These are phyloP conservation scores for Lathyrus oleraceus DNA, from an alignment of 306 rosid species.

Conservation along the genomic window DNA sequence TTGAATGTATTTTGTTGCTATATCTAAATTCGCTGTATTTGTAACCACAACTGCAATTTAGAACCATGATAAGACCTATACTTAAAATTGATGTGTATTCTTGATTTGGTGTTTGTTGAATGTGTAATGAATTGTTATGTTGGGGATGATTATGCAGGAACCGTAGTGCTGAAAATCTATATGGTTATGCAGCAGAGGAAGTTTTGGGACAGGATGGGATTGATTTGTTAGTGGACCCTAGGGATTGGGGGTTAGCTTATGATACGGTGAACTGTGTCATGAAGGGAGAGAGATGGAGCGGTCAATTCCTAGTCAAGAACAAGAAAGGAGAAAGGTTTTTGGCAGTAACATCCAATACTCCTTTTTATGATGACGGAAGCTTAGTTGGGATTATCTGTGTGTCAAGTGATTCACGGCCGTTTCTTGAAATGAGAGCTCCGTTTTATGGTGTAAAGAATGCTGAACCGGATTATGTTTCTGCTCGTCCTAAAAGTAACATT, in stretches of 20 bases:
- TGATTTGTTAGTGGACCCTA: slow-evolving; percentile 68
- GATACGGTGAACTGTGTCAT: slow-evolving; percentile 58
- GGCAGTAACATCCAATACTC: slow-evolving; percentile 62
- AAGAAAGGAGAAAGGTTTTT: slow-evolving; percentile 69
- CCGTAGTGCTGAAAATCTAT: slow-evolving; percentile 78
- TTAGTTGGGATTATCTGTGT: slow-evolving; percentile 76
- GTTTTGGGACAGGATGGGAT: slow-evolving; percentile 70
- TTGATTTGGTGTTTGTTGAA: slow-evolving; percentile 12
- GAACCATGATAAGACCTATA: not conserved
- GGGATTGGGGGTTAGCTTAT: slow-evolving; percentile 50
- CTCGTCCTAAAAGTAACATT: slow-evolving; percentile 49
- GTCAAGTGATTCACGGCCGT: slow-evolving; percentile 69
- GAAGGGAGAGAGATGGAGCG: slow-evolving; percentile 87
- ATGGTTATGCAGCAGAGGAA: slow-evolving; percentile 83
- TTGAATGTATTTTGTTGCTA: not conserved
- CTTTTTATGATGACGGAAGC: slow-evolving; percentile 77
- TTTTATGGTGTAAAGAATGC: slow-evolving; percentile 33
- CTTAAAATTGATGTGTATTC: slow-evolving; percentile 19
- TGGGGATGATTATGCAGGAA: slow-evolving; percentile 66
- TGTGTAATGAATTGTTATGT: slow-evolving; percentile 29
- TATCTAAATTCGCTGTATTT: not conserved
- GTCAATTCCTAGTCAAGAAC: slow-evolving; percentile 80
- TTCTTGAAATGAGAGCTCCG: slow-evolving; percentile 59
- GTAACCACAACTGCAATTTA: not conserved
- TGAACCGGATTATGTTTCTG: slow-evolving; percentile 48